Evolutionary conservation across 2,329 filamentous ascomycete genomes (phyloP).

Genomic region (Macrophomina pseudophaseolina): DNA sequence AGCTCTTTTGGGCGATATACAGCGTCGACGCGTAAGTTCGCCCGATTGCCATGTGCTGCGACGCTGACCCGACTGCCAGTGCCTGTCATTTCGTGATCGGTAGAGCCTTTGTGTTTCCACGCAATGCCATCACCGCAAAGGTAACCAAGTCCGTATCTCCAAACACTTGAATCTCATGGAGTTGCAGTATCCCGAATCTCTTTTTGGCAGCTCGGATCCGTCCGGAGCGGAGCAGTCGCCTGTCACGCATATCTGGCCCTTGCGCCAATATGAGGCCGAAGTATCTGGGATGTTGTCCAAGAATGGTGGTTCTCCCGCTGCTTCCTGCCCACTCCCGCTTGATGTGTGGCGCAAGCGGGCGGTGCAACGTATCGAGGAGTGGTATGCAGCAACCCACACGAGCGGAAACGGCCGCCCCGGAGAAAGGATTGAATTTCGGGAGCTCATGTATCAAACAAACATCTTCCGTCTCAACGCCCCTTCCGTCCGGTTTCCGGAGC

Average conservation of each 20-base stretch:
- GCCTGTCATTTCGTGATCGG: conserved; percentile 22
- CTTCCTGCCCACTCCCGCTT: conserved; percentile 1
- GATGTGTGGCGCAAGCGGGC: conserved; percentile 22
- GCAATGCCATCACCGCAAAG: conserved; percentile 12
- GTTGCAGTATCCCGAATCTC: conserved; percentile 14
- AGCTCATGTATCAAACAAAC: conserved; percentile 26
- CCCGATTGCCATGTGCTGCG: too few relatives aligned
- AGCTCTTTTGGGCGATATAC: conserved; percentile 25
- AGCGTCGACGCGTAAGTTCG: conserved; percentile 16
- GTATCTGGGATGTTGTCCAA: conserved; percentile 15
- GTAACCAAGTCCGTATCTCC: background rate
- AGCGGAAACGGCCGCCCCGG: conserved; percentile 22
- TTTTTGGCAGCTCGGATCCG: conserved; percentile 1
- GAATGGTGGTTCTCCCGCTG: background rate
- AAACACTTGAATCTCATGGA: background rate
- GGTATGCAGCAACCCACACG: conserved; percentile 20
- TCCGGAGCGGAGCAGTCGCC: background rate
- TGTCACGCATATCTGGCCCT: conserved; percentile 17
- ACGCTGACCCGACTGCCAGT: background rate
- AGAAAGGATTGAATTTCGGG: conserved; percentile 24
- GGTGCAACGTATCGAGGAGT: conserved; percentile 18
- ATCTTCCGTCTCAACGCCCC: conserved; percentile 24
- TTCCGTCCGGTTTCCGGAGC: background rate
- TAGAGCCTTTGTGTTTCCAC: conserved; percentile 16
- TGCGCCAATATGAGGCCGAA: conserved; percentile 24